Percentiles rank a stretch among this genome's conserved stretches.
phyloP scores from a whole-genome alignment of 1,284 basidiomycete species.

The Leccinum fuscescens region DNA sequence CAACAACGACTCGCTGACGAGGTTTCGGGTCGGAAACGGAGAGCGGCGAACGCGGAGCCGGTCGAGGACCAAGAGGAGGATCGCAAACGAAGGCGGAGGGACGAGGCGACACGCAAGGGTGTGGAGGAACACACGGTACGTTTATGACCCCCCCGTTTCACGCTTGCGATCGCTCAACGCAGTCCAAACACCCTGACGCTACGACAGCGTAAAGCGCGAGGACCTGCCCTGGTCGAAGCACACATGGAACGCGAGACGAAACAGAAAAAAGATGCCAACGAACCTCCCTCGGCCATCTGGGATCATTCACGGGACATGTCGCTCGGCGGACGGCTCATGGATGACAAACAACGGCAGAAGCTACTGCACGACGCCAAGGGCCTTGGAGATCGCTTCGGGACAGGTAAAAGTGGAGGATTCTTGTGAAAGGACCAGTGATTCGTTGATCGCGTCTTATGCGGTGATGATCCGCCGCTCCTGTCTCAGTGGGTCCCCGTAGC shows the following conservation, averaged over 20 bases:
- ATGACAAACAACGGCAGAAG: conserved; percentile 73
- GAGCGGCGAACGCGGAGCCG: conserved; percentile 54
- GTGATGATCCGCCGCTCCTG: conserved; percentile 1
- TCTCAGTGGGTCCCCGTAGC: conserved; percentile 3
- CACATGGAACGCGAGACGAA: conserved; percentile 41
- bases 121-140: conserved; percentile 82
- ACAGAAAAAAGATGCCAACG: conserved; percentile 42
- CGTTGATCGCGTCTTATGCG: background rate
- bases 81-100: conserved; percentile 60
- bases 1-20: conserved; percentile 86
- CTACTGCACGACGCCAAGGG: conserved; percentile 78
- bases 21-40: conserved; percentile 77
- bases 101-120: conserved; percentile 65
- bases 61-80: conserved; percentile 33
- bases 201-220: conserved; percentile 60
- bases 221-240: conserved; percentile 65
- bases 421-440: conserved; percentile 28
- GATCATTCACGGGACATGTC: conserved; percentile 87
- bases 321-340: conserved; percentile 80
- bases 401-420: conserved; percentile 65
- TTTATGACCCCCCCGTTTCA: background rate
- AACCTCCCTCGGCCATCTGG: conserved; percentile 72
- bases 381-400: conserved; percentile 79
- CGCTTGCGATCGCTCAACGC: background rate
- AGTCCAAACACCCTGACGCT: background rate